These are phyloP conservation scores for Euphorbia schlechtendalii DNA, from an alignment of 441 rosid species.

Conservation along the genomic window DNA sequence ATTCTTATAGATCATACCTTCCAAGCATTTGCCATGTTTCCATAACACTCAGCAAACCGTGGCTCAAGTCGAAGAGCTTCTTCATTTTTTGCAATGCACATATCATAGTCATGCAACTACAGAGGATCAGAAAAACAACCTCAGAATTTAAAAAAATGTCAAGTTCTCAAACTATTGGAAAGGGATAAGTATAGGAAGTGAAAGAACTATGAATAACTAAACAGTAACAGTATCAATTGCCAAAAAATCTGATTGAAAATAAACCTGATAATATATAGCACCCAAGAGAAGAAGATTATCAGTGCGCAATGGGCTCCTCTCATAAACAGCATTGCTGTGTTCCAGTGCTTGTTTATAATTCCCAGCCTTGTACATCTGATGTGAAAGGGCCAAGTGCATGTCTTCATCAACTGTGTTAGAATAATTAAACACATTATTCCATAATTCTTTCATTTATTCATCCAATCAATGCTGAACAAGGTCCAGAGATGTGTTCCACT, in stretches of 20 bases:
- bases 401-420: constrained; percentile 69
- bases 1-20: constrained; percentile 45
- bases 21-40: constrained; percentile 99
- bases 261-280: constrained; percentile 94
- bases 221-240: not conserved
- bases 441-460: not conserved
- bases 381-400: constrained; percentile 62
- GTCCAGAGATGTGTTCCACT: not conserved
- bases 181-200: not conserved
- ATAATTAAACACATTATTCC: not conserved
- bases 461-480: not conserved
- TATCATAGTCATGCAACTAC: constrained; percentile 93
- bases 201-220: not conserved
- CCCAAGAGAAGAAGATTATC: constrained; percentile 97
- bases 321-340: constrained; percentile 75
- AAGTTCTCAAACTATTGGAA: not conserved
- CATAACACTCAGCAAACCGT: constrained; percentile 97
- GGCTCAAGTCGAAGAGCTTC: constrained; percentile 95
- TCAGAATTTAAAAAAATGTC: not conserved
- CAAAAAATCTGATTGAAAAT: not conserved
- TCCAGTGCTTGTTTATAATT: constrained; percentile 78
- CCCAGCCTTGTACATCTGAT: constrained; percentile 80
- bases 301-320: constrained; percentile 69
- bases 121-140: constrained; percentile 4
- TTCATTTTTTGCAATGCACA: constrained; percentile 90